Evolutionary conservation across 257 asterid genomes (phyloP), one percentile per base, ranked within the genome.

Genomic region (Solanum bulbocastanum): DNA sequence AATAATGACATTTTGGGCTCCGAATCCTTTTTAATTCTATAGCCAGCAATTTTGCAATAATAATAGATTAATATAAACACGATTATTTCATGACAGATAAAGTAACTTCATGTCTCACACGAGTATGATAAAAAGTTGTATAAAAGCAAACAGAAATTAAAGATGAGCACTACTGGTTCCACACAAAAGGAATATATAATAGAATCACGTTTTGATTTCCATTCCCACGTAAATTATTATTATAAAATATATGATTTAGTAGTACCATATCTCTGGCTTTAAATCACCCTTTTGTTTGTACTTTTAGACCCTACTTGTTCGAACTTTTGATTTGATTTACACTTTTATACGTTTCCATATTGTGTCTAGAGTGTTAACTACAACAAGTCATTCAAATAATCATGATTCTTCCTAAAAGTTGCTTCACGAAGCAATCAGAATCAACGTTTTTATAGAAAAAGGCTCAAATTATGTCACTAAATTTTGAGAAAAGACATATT

Each of bases 281-380:
- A 37, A 32, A 83, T 62, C 35, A n/a, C 86, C 44, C 4, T 56
- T 52, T 33, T 12, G 35, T 83, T 76, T 42, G 36, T 76, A 13
- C 36, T 76, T 76, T 79, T 7, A 37, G 87, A 76, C 58, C 89
- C 89, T 52, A 81, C 73, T 79, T 79, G 58, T 87, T 62, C 25
- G 71, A 87, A 46, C 83, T 72, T 81, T 40, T 62, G 35, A 65
- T 32, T 40, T 58, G 44, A 58, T 8, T 58, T 65, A 36, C 32
- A 8, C 46, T 40, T 76, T 72, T n/a, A n/a, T 3, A 5, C n/a
- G 6, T 23, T 76, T 76, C 23, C 13, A 39, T n/a, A 76, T 76
- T 18, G 27, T 76, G 83, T 76, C 83, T n/a, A n/a, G 16, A 39
- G 58, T 76, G 60, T 40, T 13, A n/a, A 40, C 35, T 39, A n/a